phyloP scores from a whole-genome alignment of 306 rosid genomes.

The Pachyrhizus erosus region DNA sequence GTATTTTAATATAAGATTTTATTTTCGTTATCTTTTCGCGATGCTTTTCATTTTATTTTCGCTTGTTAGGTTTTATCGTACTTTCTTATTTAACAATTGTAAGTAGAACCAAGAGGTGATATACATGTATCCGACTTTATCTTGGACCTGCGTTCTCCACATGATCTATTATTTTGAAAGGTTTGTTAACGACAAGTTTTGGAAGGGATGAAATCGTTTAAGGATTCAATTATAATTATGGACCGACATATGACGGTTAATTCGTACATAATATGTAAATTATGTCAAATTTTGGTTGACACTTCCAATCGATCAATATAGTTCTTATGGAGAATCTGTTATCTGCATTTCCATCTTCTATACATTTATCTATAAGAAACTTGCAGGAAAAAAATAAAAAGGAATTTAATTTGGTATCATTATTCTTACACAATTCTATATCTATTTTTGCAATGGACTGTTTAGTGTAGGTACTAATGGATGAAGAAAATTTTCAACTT shows the following conservation, averaged over 20 bases:
- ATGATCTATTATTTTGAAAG: conserved; percentile 4
- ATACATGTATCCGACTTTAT: neutral
- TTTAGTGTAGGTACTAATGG: neutral
- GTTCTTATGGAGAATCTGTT: neutral
- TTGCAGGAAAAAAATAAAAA: neutral
- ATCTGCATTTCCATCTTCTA: neutral
- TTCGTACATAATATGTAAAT: neutral
- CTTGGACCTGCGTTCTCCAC: neutral
- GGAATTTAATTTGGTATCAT: neutral
- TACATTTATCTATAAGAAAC: neutral
- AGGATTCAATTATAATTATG: neutral
- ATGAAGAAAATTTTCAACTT: neutral
- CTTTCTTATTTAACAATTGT: conserved; percentile 23
- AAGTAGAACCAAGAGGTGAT: conserved; percentile 23
- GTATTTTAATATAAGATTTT: conserved; percentile 21
- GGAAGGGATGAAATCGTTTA: neutral
- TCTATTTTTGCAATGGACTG: neutral
- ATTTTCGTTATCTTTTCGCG: conserved; percentile 4
- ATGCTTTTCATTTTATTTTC: conserved; percentile 12
- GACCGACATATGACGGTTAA: neutral
- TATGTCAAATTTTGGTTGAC: neutral
- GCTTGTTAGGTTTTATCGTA: conserved; percentile 16
- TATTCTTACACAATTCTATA: neutral
- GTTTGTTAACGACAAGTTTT: neutral
- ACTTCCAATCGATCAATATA: neutral